A percentile compares a stretch with the other conserved stretches of the same genome.
Evolutionary conservation across 2,329 filamentous ascomycete genomes (phyloP).

Genomic region (Colletotrichum noveboracense): DNA sequence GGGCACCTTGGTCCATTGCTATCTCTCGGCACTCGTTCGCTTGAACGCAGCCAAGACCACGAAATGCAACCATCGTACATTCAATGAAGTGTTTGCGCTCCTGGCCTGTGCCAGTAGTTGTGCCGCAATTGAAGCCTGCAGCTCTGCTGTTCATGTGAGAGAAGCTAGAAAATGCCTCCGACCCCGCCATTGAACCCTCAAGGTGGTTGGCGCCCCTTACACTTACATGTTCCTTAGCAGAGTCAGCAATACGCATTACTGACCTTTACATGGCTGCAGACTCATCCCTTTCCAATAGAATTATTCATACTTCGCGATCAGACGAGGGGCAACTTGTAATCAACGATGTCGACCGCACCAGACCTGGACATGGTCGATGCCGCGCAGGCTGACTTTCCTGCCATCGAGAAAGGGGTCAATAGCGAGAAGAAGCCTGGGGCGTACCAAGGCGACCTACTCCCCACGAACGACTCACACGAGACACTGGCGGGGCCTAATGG

Average conservation of each 20-base stretch:
- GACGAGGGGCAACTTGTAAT: neutral
- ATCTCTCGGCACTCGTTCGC: neutral
- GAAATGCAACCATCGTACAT: neutral
- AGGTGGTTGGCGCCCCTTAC: neutral
- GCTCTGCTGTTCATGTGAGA: neutral
- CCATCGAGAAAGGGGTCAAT: constrained; percentile 13
- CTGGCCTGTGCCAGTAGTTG: neutral
- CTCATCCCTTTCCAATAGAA: neutral
- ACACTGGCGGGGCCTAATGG: neutral
- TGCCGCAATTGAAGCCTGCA: neutral
- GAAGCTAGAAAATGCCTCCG: neutral
- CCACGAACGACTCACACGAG: neutral
- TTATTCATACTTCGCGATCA: neutral
- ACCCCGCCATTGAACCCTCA: neutral
- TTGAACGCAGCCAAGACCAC: neutral
- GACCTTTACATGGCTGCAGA: neutral
- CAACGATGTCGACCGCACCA: constrained; percentile 11
- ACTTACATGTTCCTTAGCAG: neutral
- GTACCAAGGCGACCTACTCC: neutral
- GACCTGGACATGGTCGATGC: constrained; percentile 14
- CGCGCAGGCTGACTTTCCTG: constrained; percentile 4
- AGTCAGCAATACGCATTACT: neutral
- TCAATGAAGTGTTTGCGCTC: neutral
- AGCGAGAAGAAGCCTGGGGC: neutral
- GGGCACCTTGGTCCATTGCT: neutral